Conservation (phyloP, 495 filamentous ascomycete genomes). For the Pyronema omphalodes region DNA sequence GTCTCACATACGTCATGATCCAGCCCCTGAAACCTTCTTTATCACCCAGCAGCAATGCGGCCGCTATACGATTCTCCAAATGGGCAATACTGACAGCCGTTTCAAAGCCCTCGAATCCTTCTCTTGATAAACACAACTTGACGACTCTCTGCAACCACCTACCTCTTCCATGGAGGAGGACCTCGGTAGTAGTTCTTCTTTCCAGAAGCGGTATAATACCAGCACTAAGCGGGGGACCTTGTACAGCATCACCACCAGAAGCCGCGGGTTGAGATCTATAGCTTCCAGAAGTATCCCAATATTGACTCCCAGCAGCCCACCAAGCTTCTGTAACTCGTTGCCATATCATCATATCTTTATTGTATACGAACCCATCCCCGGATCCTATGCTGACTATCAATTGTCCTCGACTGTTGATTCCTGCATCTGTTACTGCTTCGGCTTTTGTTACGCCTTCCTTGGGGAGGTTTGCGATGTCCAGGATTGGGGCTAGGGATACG, state of each 20-base stretch:
- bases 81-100: conserved; percentile 82
- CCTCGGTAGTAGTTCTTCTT: conserved; percentile 82
- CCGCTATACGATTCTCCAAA: conserved; percentile 85
- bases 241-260: conserved; percentile 26
- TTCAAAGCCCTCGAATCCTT: conserved; percentile 86
- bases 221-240: conserved; percentile 51
- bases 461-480: conserved; percentile 66
- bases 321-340: conserved; percentile 83
- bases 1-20: conserved; percentile 88
- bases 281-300: conserved; percentile 77
- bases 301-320: conserved; percentile 97
- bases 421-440: conserved; percentile 73
- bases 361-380: conserved; percentile 84
- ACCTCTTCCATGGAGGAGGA: conserved; percentile 75
- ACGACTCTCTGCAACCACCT: conserved; percentile 77
- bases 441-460: conserved; percentile 61
- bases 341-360: conserved; percentile 68
- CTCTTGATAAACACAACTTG: conserved; percentile 62
- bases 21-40: conserved; percentile 83
- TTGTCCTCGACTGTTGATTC: conserved; percentile 68
- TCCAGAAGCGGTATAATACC: conserved; percentile 87
- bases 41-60: conserved; percentile 64
- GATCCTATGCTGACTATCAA: conserved; percentile 75
- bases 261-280: conserved; percentile 55
- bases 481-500: conserved; percentile 69